Conservation (phyloP, 2,329 filamentous ascomycete genomes). For the Cercospora brassicicola region DNA sequence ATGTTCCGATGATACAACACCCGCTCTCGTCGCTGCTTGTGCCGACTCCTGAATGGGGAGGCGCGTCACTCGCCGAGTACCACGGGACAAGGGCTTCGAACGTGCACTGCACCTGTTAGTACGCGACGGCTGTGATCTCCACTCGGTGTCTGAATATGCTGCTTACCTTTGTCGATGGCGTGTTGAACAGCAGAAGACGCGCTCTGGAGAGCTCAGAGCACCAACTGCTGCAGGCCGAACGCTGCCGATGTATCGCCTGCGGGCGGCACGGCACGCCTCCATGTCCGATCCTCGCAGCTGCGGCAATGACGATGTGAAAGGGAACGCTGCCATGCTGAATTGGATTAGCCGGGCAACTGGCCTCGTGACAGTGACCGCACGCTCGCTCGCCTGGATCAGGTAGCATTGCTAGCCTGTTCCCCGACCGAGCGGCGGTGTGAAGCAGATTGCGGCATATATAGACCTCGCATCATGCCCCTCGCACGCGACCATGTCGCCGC, state of each 20-base stretch:
- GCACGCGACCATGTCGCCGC: neutral
- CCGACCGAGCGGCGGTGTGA: neutral
- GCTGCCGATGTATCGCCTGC: slow-evolving; percentile 1
- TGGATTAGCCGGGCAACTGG: neutral
- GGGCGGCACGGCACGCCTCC: neutral
- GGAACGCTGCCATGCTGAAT: neutral
- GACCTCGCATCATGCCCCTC: neutral
- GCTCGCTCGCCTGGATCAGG: neutral
- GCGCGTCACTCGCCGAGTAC: neutral
- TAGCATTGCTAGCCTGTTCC: neutral
- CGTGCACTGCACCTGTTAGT: neutral
- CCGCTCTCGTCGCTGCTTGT: neutral
- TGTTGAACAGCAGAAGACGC: neutral
- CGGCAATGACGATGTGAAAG: neutral
- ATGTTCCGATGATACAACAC: slow-evolving; percentile 3
- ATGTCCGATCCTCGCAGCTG: neutral
- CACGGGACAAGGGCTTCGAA: neutral
- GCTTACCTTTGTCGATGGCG: slow-evolving; percentile 4
- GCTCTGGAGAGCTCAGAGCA: neutral
- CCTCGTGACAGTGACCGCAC: neutral
- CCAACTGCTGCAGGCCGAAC: neutral
- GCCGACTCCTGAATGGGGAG: slow-evolving; percentile 2
- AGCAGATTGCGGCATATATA: neutral
- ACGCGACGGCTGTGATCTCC: neutral
- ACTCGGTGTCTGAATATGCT: neutral